Base-by-base conservation (phyloP, 2,329 filamentous ascomycete species). In the Helminthosporium solani region DNA sequence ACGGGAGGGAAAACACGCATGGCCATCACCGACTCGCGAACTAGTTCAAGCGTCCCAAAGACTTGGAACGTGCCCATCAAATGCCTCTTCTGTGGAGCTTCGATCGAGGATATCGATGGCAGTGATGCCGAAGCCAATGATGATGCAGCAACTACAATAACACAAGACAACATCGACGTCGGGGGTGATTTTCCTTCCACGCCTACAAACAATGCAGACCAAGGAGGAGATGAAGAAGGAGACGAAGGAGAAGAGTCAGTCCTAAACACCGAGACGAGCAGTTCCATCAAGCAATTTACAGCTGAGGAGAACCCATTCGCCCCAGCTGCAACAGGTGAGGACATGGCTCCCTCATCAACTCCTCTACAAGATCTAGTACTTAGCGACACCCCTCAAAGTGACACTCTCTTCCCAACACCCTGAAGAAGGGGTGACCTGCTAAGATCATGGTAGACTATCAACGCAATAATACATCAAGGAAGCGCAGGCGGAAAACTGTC, bases 1-100 rank as follows among this genome's bases (percentile, higher is more conserved):
- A 33, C 15, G 11, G 34, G 38, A 3, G 44, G 44, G 34, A 50
- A 51, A 19, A 46, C 40, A 3, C 41, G 42, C 16, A 44, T 64
- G n/a, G 56, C 52, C 14, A 39, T 64, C 20, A 57, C 50, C 18
- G 53, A 63, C 36, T 44, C 47, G 18, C 47, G 47, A 6, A n/a
- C 33, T 5, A 47, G 41, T 4, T 23, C 20, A 25, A 35, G 48
- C 15, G 40, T 47, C 2, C 46, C 45, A 3, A 41, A 16, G 2
- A 51, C 40, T 8, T 57, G 47, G 49, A 44, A 58, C 15, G 50
- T 53, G 7, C 48, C 54, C 30, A 46, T 62, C 36, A 40, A 44
- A 14, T 64, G 60, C 40, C 50, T 62, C 9, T 8, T 49, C 6
- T 64, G 60, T 43, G 36, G 48, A 3, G n/a, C 46, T 11, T 38